Evolutionary conservation across 2,329 filamentous ascomycete genomes (phyloP), one percentile per base, ranked within the genome.

Genomic region (Tolypocladium amazonense): DNA sequence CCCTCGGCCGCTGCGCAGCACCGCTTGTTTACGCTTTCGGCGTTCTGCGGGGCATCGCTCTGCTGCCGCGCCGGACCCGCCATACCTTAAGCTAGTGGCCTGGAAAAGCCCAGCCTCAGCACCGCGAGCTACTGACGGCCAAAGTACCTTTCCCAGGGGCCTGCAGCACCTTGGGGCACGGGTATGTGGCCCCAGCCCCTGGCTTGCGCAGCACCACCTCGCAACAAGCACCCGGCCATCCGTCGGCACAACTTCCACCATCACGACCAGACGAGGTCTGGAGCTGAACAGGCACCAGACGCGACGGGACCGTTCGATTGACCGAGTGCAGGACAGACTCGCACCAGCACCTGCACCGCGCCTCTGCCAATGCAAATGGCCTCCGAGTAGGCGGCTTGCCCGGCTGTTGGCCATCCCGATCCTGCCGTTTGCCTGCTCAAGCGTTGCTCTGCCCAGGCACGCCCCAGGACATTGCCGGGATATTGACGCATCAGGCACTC

Each of bases 341-440:
- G 47, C 30, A 20, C 23, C 55, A 23, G 20, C 50, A 35, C 30
- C 30, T 38, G 35, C 53, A 37, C 53, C 35, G 33, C 27, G 23
- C 55, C 15, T n/a, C 38, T 3, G 18, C 55, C 38, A 30, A 35
- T 14, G 50, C 50, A 35, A 43, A 56, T 56, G 55, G 55, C 39
- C 37, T 30, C 23, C 38, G 38, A 56, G 18, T 43, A 56, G 55
- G 54, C 38, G 38, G 38, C 55, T 45, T 41, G 15, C 41, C 38
- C 27, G 39, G 56, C 58, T 25, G 33, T 43, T n/a, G 30, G 56
- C 53, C 53, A 52, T 56, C 60, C 54, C 58, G 54, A 62, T 27
- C 54, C 35, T 37, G 35, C 59, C 57, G 62, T 62, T 62, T 59
- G 33, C 33, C 33, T 8, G 33, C 33, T 35, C 33, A 1, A n/a